These are phyloP conservation scores for Peronospora farinosa DNA, from an alignment of 352 stramenopile genomes.

Conservation along the genomic window DNA sequence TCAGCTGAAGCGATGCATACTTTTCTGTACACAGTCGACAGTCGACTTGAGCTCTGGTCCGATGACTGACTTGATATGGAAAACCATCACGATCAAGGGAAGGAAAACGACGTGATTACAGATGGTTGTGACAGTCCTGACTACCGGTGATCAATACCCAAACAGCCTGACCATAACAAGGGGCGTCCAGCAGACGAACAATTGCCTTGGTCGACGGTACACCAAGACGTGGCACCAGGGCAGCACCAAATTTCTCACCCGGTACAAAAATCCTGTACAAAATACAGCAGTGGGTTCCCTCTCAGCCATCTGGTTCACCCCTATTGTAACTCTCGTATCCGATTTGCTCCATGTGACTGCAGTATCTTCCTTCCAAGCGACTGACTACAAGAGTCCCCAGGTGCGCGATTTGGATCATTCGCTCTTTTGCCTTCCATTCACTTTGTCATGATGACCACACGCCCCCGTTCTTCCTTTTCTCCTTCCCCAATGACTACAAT, in stretches of 20 bases:
- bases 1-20: too few relatives aligned
- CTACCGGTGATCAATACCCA: too few relatives aligned
- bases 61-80: too few relatives aligned
- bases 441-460: background rate
- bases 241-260: constrained; percentile 6
- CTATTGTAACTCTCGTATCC: constrained; percentile 18
- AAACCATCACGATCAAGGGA: too few relatives aligned
- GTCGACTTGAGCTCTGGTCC: too few relatives aligned
- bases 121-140: too few relatives aligned
- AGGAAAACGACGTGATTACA: too few relatives aligned
- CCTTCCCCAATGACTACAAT: background rate
- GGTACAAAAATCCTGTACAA: background rate
- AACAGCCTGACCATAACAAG: too few relatives aligned
- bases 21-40: too few relatives aligned
- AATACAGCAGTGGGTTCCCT: background rate
- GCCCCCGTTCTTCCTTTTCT: background rate
- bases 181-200: too few relatives aligned
- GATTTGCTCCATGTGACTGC: constrained; percentile 16
- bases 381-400: background rate
- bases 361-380: constrained; percentile 16
- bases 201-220: too few relatives aligned
- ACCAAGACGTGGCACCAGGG: background rate
- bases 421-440: constrained; percentile 14
- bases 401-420: constrained; percentile 10
- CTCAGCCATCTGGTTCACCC: constrained; percentile 17